Conservation (phyloP, 2,329 filamentous ascomycete genomes). For the Apiospora pterosperma region DNA sequence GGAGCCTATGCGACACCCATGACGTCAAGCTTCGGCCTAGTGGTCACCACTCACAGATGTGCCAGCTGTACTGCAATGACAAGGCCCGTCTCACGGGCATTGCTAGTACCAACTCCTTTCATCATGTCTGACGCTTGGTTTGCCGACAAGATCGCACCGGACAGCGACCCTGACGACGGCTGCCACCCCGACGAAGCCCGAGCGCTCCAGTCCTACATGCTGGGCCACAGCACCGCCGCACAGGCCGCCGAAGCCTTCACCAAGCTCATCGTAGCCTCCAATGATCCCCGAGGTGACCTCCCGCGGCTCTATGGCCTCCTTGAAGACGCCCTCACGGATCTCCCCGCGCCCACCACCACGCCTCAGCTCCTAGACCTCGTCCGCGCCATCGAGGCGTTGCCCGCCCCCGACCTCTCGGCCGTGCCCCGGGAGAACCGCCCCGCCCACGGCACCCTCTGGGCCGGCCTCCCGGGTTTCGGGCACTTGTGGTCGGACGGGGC, state of each 20-base stretch:
- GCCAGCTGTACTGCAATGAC: too few relatives aligned
- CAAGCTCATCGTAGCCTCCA: background rate
- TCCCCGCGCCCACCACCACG: background rate
- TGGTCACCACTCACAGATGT: background rate
- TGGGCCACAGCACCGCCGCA: background rate
- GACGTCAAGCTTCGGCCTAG: too few relatives aligned
- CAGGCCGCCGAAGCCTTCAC: conserved; percentile 6
- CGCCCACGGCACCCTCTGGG: conserved; percentile 7
- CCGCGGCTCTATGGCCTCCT: conserved; percentile 7
- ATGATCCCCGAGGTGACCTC: background rate
- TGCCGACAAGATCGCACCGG: background rate
- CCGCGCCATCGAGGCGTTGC: background rate
- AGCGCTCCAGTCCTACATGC: conserved; percentile 7
- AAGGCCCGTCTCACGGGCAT: background rate
- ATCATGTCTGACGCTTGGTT: background rate
- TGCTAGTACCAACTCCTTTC: background rate
- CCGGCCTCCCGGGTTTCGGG: conserved; percentile 9
- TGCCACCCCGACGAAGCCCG: conserved; percentile 1
- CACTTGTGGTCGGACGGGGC: conserved; percentile 4
- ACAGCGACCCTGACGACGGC: conserved; percentile 6
- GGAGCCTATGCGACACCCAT: too few relatives aligned
- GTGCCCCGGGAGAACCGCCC: conserved; percentile 1
- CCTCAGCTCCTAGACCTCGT: conserved; percentile 3
- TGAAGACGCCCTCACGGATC: conserved; percentile 7
- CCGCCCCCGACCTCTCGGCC: conserved; percentile 5